Percentiles rank a stretch among this genome's conserved stretches.
phyloP scores from a whole-genome alignment of 2,329 filamentous ascomycete species.

The Trichophyton benhamiae region DNA sequence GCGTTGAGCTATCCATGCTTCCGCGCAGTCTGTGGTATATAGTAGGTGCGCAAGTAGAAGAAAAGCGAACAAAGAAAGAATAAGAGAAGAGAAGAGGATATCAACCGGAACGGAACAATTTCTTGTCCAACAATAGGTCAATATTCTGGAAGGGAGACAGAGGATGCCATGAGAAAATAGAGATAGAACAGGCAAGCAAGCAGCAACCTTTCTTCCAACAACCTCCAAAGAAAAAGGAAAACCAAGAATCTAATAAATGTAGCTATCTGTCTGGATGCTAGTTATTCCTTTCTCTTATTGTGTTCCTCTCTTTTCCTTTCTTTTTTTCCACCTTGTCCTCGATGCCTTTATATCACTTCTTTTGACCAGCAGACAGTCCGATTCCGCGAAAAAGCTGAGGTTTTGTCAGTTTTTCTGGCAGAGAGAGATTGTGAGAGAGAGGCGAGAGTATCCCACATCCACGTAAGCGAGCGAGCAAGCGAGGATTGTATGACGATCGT shows the following conservation, averaged over 20 bases:
- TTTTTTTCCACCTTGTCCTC: not conserved
- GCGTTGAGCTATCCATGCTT: not conserved
- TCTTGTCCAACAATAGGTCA: not conserved
- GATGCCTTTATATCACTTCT: no score
- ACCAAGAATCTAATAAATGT: not conserved
- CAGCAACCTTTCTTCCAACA: not conserved
- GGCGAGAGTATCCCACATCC: not conserved
- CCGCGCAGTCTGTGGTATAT: not conserved
- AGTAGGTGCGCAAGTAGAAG: not conserved
- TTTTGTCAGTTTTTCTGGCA: not conserved
- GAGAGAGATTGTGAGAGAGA: not conserved
- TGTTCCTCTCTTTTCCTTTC: not conserved
- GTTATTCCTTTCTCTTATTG: not conserved
- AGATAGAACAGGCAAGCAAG: not conserved
- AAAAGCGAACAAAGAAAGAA: not conserved
- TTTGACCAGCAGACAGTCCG: no score
- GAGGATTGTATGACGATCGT: not conserved
- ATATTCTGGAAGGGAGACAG: not conserved
- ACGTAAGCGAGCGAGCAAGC: not conserved
- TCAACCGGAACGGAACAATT: not conserved
- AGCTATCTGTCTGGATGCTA: not conserved
- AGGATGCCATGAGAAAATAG: not conserved
- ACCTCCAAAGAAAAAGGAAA: not conserved
- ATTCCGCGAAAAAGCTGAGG: not conserved
- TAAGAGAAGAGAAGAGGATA: not conserved